Conservation (phyloP, 1,284 basidiomycete species). For the Austroboletus novae-zelandiae region DNA sequence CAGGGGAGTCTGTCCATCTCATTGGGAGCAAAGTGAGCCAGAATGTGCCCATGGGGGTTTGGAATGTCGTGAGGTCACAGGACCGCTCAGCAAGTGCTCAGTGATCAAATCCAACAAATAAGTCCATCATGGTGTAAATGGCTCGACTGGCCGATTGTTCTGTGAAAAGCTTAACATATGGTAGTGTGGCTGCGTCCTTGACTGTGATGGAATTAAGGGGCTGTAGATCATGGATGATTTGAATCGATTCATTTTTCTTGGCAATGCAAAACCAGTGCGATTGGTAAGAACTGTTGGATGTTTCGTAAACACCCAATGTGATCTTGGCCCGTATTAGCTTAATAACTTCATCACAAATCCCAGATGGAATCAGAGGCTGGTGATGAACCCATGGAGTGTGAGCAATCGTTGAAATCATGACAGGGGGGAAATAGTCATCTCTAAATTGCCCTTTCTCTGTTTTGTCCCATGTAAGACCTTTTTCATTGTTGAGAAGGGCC, state of each 20-base stretch:
- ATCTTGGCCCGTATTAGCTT: conserved; percentile 34
- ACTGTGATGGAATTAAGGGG: conserved; percentile 31
- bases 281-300: conserved; percentile 33
- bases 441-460: conserved; percentile 21
- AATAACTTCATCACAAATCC: conserved; percentile 25
- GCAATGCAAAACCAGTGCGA: conserved; percentile 14
- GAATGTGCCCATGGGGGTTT: conserved; percentile 20
- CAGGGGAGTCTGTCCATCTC: conserved; percentile 37
- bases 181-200: conserved; percentile 15
- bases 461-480: conserved; percentile 17
- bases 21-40: conserved; percentile 31
- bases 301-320: conserved; percentile 35
- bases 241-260: too few relatives aligned
- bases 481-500: conserved; percentile 11
- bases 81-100: conserved; percentile 2
- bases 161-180: too few relatives aligned
- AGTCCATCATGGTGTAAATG: conserved; percentile 24
- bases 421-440: conserved; percentile 15
- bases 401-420: conserved; percentile 15
- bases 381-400: conserved; percentile 24
- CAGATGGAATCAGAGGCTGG: conserved; percentile 21
- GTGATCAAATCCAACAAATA: conserved; percentile 12
- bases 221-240: conserved; percentile 29
- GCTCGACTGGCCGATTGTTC: conserved; percentile 6
- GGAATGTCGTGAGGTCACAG: conserved; percentile 27